Evolutionary conservation across 768 basidiomycete genomes (phyloP).

Genomic region (Lactarius sanguifluus): DNA sequence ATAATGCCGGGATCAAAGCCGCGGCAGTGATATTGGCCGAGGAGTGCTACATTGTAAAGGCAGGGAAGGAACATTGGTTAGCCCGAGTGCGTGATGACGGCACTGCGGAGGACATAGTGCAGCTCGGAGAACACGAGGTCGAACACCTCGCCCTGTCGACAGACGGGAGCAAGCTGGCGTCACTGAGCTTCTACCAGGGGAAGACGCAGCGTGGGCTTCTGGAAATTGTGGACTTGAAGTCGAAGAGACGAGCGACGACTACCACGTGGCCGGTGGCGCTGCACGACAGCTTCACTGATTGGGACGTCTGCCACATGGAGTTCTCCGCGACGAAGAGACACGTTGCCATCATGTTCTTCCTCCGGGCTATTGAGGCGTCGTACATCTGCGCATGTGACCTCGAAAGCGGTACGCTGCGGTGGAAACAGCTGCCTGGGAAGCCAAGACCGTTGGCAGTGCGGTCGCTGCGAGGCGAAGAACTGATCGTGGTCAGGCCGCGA

Average conservation of each 20-base stretch:
- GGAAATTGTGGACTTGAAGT: slow-evolving; percentile 19
- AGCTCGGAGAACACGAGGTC: slow-evolving; percentile 12
- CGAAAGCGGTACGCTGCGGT: slow-evolving; percentile 17
- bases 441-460: slow-evolving; percentile 13
- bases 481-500: slow-evolving; percentile 19
- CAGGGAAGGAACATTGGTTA: slow-evolving; percentile 12
- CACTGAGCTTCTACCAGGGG: slow-evolving; percentile 19
- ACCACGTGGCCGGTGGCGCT: slow-evolving; percentile 18
- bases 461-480: slow-evolving; percentile 12
- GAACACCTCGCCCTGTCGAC: slow-evolving; percentile 14
- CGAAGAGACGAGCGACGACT: slow-evolving; percentile 12
- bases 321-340: slow-evolving; percentile 23
- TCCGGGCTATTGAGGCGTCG: slow-evolving; percentile 1
- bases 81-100: slow-evolving; percentile 18
- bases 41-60: slow-evolving; percentile 16
- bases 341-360: slow-evolving; percentile 19
- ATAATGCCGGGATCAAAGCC: slow-evolving; percentile 8
- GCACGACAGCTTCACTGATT: slow-evolving; percentile 21
- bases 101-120: slow-evolving; percentile 15
- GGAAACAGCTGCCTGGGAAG: slow-evolving; percentile 20
- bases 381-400: slow-evolving; percentile 23
- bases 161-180: slow-evolving; percentile 11
- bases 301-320: slow-evolving; percentile 20
- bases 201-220: slow-evolving; percentile 13
- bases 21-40: slow-evolving; percentile 11